Evolutionary conservation across 257 asterid genomes (phyloP), one percentile per base, ranked within the genome.

Genomic region (Henckelia pumila): DNA sequence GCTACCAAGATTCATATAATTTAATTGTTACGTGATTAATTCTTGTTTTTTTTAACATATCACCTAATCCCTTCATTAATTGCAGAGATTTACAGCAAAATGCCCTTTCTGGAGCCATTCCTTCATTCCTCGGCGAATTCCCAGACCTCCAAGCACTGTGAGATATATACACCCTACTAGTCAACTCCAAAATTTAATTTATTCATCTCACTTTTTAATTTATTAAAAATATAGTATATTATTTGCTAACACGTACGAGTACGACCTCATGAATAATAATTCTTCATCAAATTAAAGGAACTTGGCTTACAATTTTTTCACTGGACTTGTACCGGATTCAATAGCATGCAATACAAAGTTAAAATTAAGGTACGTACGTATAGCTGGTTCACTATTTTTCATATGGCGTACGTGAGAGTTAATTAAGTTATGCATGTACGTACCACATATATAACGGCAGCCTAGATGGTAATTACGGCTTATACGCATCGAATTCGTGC

Each of bases 41-140:
- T n/a, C n/a, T n/a, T n/a, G n/a, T n/a, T n/a, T n/a, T n/a, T n/a
- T n/a, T n/a, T n/a, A n/a, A n/a, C n/a, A n/a, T n/a, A n/a, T n/a
- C n/a, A n/a, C n/a, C n/a, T n/a, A n/a, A n/a, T n/a, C n/a, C n/a
- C n/a, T n/a, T n/a, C n/a, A 26, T 50, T 25, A 32, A 62, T 49
- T 74, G 71, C 86, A 84, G 86, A 72, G 84, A 84, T 52, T 33
- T 81, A 63, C 75, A 80, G 14, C 21, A 35, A 10, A 84, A 79
- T 59, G 0, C 0, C 11, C 65, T 84, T 47, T 49, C 3, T n/a
- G 86, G 84, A 69, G 2, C n/a, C 16, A 75, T 84, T 59, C 83
- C 89, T 33, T 50, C 78, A 61, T 84, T 74, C 56, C 79, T 84
- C 16, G 86, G 84, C 52, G 69, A 67, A 55, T 57, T 84, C 57